Percentiles rank a stretch among this genome's conserved stretches.
Evolutionary conservation across 2,329 filamentous ascomycete genomes (phyloP).

Genomic region (Paracoccidioides lutzii): DNA sequence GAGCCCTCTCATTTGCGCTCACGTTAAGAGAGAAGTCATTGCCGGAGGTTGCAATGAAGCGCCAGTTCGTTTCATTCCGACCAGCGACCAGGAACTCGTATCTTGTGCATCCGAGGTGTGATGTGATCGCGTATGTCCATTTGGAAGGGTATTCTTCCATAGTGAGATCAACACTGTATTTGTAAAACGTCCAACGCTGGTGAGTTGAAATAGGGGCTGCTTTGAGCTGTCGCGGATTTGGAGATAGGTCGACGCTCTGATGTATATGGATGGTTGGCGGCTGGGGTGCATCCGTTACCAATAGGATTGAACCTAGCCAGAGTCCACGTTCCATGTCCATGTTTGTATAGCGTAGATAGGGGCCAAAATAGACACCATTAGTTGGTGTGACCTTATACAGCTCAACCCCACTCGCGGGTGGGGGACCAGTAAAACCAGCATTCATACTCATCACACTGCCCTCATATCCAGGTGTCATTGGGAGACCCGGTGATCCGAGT

Average conservation of each 20-base stretch:
- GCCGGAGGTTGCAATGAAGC: constrained; percentile 88
- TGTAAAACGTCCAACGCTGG: constrained; percentile 90
- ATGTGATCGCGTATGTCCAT: constrained; percentile 98
- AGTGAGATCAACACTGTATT: constrained; percentile 77
- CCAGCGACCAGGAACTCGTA: constrained; percentile 96
- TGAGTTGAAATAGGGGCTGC: constrained; percentile 74
- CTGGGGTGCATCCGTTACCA: constrained; percentile 81
- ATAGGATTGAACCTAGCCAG: constrained; percentile 87
- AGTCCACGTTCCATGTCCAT: constrained; percentile 87
- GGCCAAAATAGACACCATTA: constrained; percentile 95
- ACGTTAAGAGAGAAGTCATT: constrained; percentile 91
- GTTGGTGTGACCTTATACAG: constrained; percentile 88
- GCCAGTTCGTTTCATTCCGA: constrained; percentile 80
- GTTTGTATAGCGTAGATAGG: constrained; percentile 88
- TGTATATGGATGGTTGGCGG: constrained; percentile 95
- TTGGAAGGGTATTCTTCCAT: constrained; percentile 78
- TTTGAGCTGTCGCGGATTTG: constrained; percentile 78
- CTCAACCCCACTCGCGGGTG: constrained; percentile 75
- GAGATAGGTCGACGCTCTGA: constrained; percentile 75
- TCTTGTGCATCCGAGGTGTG: constrained; percentile 89
- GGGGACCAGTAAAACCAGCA: constrained; percentile 78
- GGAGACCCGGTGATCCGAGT: constrained; percentile 66
- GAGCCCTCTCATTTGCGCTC: constrained; percentile 69
- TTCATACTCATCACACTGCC: constrained; percentile 77
- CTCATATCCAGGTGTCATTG: constrained; percentile 71